Evolutionary conservation across 2,329 filamentous ascomycete species (phyloP).

Genomic region (Tolypocladium sp.): DNA sequence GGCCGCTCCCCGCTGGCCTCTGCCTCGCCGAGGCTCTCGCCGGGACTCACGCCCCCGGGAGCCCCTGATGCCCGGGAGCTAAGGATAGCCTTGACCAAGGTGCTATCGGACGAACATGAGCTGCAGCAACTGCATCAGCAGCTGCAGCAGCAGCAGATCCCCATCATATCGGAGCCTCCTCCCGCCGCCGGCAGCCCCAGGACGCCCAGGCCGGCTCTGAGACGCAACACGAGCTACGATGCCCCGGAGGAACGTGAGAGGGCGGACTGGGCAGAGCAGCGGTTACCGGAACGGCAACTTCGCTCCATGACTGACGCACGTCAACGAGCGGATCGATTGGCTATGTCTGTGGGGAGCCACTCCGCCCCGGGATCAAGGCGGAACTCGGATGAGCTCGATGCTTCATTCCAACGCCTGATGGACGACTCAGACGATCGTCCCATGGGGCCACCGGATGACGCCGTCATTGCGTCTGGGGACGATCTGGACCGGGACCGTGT

Average conservation of each 20-base stretch:
- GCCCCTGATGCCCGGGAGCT: conserved; percentile 29
- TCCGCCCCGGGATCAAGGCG: conserved; percentile 27
- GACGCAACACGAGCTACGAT: conserved; percentile 34
- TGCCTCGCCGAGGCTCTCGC: conserved; percentile 2
- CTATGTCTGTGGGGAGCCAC: conserved; percentile 28
- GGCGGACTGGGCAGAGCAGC: conserved; percentile 28
- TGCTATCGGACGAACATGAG: conserved; percentile 23
- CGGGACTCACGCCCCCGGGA: conserved; percentile 17
- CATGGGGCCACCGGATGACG: conserved; percentile 8
- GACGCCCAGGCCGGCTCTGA: conserved; percentile 26
- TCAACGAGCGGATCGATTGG: conserved; percentile 27
- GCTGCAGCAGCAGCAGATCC: not conserved
- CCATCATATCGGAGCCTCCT: not conserved
- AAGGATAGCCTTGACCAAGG: conserved; percentile 26
- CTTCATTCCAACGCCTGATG: conserved; percentile 22
- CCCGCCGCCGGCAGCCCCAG: conserved; percentile 5
- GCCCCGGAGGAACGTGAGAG: conserved; percentile 28
- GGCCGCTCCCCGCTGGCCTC: conserved; percentile 1
- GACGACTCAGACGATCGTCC: conserved; percentile 18
- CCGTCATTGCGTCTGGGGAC: conserved; percentile 3
- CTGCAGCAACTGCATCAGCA: conserved; percentile 5
- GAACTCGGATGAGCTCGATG: conserved; percentile 21
- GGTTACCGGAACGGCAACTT: conserved; percentile 25
- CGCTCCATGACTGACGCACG: conserved; percentile 30
- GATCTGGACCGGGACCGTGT: conserved; percentile 4